Evolutionary conservation across 768 basidiomycete genomes (phyloP), one percentile per base, ranked within the genome.

Genomic region (Trametes cubensis): DNA sequence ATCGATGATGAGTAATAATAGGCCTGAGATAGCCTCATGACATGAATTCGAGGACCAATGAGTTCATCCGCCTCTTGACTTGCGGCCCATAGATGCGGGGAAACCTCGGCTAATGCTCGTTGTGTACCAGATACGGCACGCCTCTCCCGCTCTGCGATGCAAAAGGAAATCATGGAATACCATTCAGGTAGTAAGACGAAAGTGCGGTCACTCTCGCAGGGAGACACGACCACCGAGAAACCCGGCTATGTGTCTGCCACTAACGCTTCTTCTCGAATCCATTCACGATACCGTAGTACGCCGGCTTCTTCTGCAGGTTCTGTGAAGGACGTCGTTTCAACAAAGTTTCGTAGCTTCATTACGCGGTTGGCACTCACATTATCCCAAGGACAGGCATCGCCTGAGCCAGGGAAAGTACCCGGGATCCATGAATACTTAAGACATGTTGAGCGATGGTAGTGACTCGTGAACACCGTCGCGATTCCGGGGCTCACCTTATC

Each of bases 371-470:
- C 6, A 62, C 69, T 61, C 48, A 72, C 71, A 21, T 61, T 63
- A 58, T 77, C 73, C 66, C 68, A 74, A 14, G 68, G 66, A 26
- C 61, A 63, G 6, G 68, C 68, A 54, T 63, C 73, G 8, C 76
- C 76, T 51, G 72, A 65, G 1, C 74, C 75, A 42, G 70, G 61
- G 65, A 74, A 70, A 3, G 69, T 71, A 6, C 58, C 50, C 25
- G 73, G 70, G 39, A 76, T 64, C 73, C 75, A 80, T 57, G 74
- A 71, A 69, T 78, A 72, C 63, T 66, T 6, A 34, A 10, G 11
- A 34, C 10, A 11, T 10, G 34, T 6, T 34, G 5, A 34, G 4
- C 34, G 34, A 11, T 5, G 10, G 2, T 34, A 11, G 10, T 34
- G 6, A 34, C 34, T 34, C 34, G 10, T 34, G 34, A 34, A 34